Conservation (phyloP, 2,329 filamentous ascomycete genomes). For the Aquanectria penicillioides region DNA sequence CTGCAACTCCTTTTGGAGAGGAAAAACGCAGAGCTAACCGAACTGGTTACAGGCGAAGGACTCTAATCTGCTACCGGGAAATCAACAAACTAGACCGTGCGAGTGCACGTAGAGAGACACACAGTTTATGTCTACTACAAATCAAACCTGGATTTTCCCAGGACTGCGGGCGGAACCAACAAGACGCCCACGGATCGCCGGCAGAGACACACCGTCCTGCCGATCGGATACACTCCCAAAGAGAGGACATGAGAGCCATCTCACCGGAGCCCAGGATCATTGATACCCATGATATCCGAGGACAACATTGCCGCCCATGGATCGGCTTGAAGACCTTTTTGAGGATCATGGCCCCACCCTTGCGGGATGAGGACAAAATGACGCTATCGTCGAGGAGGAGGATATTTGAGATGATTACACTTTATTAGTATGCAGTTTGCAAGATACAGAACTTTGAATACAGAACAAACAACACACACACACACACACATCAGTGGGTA, state of each 20-base stretch:
- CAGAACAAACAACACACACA: no score
- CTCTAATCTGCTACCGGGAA: conserved; percentile 40
- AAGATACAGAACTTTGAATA: conserved; percentile 34
- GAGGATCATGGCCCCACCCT: conserved; percentile 27
- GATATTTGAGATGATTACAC: conserved; percentile 24
- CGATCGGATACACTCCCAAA: conserved; percentile 23
- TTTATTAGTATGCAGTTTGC: conserved; percentile 29
- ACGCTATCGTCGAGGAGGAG: conserved; percentile 29
- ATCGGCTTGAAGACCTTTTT: conserved; percentile 21
- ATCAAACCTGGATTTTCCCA: conserved; percentile 36
- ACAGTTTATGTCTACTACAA: conserved; percentile 33
- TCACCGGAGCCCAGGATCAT: conserved; percentile 32
- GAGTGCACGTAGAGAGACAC: conserved; percentile 36
- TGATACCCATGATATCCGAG: conserved; percentile 27
- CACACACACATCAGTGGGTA: conserved; percentile 35
- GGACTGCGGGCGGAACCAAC: conserved; percentile 26
- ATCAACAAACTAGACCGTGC: conserved; percentile 31
- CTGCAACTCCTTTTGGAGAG: no score
- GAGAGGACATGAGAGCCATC: conserved; percentile 30
- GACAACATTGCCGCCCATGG: conserved; percentile 26
- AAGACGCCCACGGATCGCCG: conserved; percentile 33
- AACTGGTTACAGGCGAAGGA: conserved; percentile 18
- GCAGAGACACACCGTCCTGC: conserved; percentile 31
- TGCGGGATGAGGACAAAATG: conserved; percentile 21
- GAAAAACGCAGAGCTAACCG: conserved; percentile 18